Percentiles rank a stretch among this genome's conserved stretches.
These are phyloP conservation scores for Atkinsonella hypoxylon DNA, from an alignment of 2,329 filamentous ascomycete genomes.

Conservation along the genomic window DNA sequence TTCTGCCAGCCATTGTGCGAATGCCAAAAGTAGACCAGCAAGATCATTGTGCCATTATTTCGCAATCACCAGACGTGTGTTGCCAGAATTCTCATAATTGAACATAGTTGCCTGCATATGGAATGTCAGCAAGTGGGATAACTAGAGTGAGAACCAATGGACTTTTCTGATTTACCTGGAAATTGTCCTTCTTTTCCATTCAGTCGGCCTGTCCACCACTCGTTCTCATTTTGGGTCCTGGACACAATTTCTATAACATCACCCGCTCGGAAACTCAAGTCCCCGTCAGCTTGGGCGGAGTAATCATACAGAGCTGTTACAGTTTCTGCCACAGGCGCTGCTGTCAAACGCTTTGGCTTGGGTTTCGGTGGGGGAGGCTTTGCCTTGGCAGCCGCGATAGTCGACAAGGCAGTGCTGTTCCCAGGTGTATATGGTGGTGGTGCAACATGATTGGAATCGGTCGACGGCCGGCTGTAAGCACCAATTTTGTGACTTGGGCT, in stretches of 20 bases:
- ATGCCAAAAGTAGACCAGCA: neutral
- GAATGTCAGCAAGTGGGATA: neutral
- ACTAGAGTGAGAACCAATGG: neutral
- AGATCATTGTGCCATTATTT: neutral
- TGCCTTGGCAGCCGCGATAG: conserved; percentile 41
- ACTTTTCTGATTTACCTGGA: conserved; percentile 54
- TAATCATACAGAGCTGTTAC: conserved; percentile 93
- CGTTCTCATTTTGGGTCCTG: conserved; percentile 81
- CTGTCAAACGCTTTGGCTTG: conserved; percentile 65
- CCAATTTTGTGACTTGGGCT: conserved; percentile 18
- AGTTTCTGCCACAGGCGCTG: conserved; percentile 55
- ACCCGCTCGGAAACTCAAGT: conserved; percentile 79
- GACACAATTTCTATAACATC: conserved; percentile 82
- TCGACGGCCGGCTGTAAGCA: conserved; percentile 23
- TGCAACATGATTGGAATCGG: conserved; percentile 38
- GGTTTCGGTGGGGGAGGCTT: conserved; percentile 66
- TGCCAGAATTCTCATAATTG: conserved; percentile 2
- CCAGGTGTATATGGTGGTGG: conserved; percentile 60
- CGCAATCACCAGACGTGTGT: neutral
- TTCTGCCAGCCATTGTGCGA: neutral
- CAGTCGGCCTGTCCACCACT: conserved; percentile 89
- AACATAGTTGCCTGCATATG: conserved; percentile 4
- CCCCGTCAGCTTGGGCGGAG: conserved; percentile 86
- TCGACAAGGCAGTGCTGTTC: conserved; percentile 27
- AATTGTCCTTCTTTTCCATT: conserved; percentile 81